phyloP scores from a whole-genome alignment of 805 yeast species.

The Starmera quercuum region DNA sequence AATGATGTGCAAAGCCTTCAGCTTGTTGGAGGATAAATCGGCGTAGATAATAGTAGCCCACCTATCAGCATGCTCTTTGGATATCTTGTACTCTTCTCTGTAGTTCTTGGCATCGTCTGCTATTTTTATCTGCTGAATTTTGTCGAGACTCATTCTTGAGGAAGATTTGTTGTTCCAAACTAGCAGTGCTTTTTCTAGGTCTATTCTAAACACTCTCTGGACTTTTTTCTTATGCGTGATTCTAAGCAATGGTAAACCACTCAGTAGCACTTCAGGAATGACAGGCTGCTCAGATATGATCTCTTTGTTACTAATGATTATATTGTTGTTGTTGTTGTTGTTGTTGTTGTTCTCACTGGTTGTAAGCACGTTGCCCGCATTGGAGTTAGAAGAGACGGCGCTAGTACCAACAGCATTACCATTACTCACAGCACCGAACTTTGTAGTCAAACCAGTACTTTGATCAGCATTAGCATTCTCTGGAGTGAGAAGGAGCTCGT shows the following conservation, averaged over 20 bases:
- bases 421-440: slow-evolving; percentile 2
- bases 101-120: slow-evolving; percentile 76
- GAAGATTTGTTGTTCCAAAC: slow-evolving; percentile 48
- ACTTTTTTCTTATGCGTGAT: slow-evolving; percentile 66
- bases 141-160: slow-evolving; percentile 45
- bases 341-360: neutral
- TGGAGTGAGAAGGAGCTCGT: neutral
- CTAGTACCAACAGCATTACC: neutral
- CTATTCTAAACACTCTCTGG: slow-evolving; percentile 48
- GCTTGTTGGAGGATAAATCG: slow-evolving; percentile 47
- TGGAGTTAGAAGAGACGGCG: neutral
- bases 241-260: slow-evolving; percentile 58
- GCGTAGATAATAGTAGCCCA: slow-evolving; percentile 83
- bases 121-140: slow-evolving; percentile 51
- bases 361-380: neutral
- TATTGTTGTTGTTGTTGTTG: neutral
- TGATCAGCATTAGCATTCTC: slow-evolving; percentile 1
- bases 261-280: slow-evolving; percentile 40
- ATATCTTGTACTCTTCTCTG: slow-evolving; percentile 74
- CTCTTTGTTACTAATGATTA: slow-evolving; percentile 3
- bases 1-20: slow-evolving; percentile 74
- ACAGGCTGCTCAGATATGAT: slow-evolving; percentile 20
- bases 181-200: slow-evolving; percentile 45
- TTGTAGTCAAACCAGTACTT: too few relatives aligned
- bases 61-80: slow-evolving; percentile 50